These are phyloP conservation scores for Aegilops bicornis DNA, from an alignment of 176 grass and related monocot species.

Conservation along the genomic window DNA sequence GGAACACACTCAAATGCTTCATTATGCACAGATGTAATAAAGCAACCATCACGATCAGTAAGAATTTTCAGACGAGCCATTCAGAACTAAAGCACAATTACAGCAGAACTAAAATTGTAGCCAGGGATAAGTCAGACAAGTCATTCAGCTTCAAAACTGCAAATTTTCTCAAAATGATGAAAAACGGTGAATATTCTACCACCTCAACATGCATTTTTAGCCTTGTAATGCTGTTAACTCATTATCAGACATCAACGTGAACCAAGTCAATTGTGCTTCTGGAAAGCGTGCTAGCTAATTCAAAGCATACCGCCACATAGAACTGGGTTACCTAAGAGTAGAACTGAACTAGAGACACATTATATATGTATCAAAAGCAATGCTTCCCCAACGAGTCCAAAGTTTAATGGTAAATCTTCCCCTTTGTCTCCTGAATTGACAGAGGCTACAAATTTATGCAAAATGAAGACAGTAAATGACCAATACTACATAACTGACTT, in stretches of 20 bases:
- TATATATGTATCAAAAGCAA: background rate
- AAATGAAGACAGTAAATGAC: background rate
- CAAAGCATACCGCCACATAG: background rate
- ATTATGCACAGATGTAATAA: background rate
- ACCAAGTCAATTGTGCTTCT: background rate
- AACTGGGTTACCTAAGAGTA: background rate
- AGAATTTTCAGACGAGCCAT: background rate
- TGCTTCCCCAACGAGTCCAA: background rate
- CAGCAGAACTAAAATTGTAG: background rate
- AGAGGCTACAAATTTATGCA: background rate
- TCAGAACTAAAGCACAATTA: background rate
- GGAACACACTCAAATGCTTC: background rate
- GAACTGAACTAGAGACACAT: conserved; percentile 7
- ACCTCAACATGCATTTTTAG: background rate
- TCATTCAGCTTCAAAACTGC: background rate
- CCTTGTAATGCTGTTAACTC: background rate
- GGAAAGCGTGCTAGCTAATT: background rate
- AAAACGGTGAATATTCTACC: background rate
- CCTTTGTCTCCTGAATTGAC: background rate
- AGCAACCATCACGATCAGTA: background rate
- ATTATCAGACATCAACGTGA: background rate
- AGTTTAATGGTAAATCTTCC: background rate
- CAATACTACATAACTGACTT: background rate
- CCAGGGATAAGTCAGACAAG: background rate
- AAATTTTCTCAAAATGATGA: conserved; percentile 2